These are phyloP conservation scores for Cordyceps tenuipes DNA, from an alignment of 2,329 filamentous ascomycete genomes.

Conservation along the genomic window DNA sequence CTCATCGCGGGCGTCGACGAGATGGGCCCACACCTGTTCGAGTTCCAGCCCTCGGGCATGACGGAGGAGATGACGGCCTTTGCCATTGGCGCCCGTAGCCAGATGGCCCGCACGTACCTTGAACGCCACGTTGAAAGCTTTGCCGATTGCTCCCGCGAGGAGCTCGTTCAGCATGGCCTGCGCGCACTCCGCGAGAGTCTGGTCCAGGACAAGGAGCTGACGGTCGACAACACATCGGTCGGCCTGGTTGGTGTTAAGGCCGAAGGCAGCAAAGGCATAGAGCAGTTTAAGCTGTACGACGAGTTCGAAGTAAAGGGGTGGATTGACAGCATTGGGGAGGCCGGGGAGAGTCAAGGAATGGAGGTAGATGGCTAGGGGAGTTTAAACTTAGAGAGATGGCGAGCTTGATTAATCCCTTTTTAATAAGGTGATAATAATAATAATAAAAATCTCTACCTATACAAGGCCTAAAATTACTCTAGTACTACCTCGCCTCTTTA, in stretches of 20 bases:
- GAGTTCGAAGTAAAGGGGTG: constrained; percentile 78
- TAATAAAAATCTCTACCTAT: no score
- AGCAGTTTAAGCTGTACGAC: constrained; percentile 87
- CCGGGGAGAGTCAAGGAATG: constrained; percentile 44
- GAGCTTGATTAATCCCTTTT: no score
- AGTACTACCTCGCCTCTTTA: no score
- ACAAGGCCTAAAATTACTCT: no score
- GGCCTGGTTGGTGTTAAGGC: constrained; percentile 64
- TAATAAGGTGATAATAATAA: no score
- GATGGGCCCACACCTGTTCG: constrained; percentile 88
- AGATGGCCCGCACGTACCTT: constrained; percentile 96
- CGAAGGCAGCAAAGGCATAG: constrained; percentile 47
- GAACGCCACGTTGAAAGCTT: constrained; percentile 88
- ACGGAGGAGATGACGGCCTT: constrained; percentile 96
- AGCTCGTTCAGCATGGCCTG: constrained; percentile 84
- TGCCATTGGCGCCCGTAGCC: constrained; percentile 88
- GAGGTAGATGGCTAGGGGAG: constrained; percentile 27
- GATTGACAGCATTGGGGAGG: constrained; percentile 66
- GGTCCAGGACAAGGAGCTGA: constrained; percentile 95
- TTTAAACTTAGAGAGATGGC: no score
- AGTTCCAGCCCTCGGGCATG: constrained; percentile 94
- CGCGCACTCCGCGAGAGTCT: constrained; percentile 90
- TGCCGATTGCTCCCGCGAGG: constrained; percentile 65
- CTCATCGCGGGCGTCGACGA: constrained; percentile 92
- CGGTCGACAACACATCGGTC: constrained; percentile 91